Conservation (phyloP, 2,329 filamentous ascomycete species). For the Pezicula radicicola region DNA sequence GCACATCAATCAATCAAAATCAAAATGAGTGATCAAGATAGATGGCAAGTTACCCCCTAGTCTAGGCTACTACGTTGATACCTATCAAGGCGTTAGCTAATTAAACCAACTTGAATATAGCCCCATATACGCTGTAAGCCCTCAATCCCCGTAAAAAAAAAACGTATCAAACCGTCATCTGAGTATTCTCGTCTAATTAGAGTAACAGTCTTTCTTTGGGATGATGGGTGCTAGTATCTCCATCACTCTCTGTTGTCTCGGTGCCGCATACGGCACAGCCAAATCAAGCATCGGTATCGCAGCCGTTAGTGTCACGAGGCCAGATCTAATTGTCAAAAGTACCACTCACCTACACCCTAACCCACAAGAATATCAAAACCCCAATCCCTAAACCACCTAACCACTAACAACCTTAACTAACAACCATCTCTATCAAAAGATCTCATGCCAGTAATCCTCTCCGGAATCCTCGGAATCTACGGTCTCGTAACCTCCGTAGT, state of each 20-base stretch:
- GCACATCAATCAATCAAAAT: neutral
- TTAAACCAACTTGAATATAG: conserved; percentile 3
- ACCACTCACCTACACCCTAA: conserved; percentile 21
- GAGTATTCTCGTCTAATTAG: neutral
- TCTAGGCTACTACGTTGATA: neutral
- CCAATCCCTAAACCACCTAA: neutral
- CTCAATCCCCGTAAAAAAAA: neutral
- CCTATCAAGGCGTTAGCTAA: neutral
- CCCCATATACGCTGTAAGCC: conserved; percentile 16
- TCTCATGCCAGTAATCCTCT: conserved; percentile 99
- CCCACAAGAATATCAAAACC: conserved; percentile 28
- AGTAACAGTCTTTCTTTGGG: conserved; percentile 75
- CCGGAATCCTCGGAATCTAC: conserved; percentile 99
- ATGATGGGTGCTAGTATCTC: conserved; percentile 90
- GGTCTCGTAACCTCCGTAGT: conserved; percentile 82
- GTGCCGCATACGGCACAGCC: conserved; percentile 94
- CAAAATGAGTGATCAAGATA: conserved; percentile 1
- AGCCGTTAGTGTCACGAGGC: conserved; percentile 93
- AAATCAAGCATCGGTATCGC: conserved; percentile 98
- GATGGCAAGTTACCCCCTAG: neutral
- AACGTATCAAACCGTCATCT: neutral
- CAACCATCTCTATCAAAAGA: conserved; percentile 49
- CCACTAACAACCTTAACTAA: neutral
- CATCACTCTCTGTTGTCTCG: conserved; percentile 81
- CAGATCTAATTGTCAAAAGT: conserved; percentile 99